Evolutionary conservation across 164 flowering plant genomes (phyloP).

Genomic region (Vitis riparia): DNA sequence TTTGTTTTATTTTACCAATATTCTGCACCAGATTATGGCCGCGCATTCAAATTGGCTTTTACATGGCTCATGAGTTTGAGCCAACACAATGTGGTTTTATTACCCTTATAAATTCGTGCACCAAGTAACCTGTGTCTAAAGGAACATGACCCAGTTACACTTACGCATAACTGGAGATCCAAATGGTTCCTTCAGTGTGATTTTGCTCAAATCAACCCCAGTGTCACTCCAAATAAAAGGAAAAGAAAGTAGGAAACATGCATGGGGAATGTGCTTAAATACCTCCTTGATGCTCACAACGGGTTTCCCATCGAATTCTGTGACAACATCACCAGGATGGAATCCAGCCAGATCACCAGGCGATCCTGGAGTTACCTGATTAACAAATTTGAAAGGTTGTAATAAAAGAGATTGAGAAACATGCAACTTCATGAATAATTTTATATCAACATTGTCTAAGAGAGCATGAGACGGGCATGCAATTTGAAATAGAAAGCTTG

Average conservation of each 20-base stretch:
- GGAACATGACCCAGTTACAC: too few relatives aligned
- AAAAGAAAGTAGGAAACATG: background rate
- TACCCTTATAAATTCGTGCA: too few relatives aligned
- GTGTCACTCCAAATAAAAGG: background rate
- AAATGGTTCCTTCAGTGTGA: too few relatives aligned
- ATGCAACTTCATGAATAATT: background rate
- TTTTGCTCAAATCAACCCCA: background rate
- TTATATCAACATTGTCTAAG: too few relatives aligned
- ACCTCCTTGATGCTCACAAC: constrained; percentile 83
- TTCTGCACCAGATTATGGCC: background rate
- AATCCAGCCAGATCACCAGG: constrained; percentile 93
- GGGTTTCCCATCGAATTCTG: constrained; percentile 74
- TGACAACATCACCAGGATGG: constrained; percentile 82
- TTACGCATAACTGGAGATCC: too few relatives aligned
- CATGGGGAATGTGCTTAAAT: background rate
- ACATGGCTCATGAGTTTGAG: too few relatives aligned
- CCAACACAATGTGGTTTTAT: too few relatives aligned
- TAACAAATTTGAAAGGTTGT: background rate
- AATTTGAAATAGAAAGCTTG: too few relatives aligned
- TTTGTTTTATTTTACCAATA: background rate
- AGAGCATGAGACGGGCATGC: too few relatives aligned
- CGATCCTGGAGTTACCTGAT: constrained; percentile 86
- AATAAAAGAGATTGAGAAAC: too few relatives aligned
- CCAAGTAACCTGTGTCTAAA: too few relatives aligned
- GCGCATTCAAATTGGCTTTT: background rate